phyloP scores from a whole-genome alignment of 2,329 filamentous ascomycete genomes.

The Aspergillus ochraceus region DNA sequence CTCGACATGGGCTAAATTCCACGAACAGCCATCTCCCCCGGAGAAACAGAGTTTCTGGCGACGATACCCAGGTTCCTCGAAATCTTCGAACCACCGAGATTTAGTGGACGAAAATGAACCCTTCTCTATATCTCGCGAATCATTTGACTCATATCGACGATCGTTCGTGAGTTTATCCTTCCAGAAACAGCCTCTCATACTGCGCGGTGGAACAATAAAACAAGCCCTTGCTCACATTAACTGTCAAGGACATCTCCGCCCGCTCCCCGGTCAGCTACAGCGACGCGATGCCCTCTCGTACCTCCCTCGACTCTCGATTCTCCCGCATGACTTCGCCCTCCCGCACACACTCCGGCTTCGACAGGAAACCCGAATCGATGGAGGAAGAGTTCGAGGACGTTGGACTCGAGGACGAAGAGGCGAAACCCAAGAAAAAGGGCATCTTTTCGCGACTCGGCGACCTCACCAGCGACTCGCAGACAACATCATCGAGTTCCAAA shows the following conservation, averaged over 20 bases:
- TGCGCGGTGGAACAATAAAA: not conserved
- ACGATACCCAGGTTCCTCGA: slow-evolving; percentile 49
- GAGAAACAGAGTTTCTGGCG: slow-evolving; percentile 82
- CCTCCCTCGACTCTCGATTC: slow-evolving; percentile 76
- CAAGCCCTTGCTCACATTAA: slow-evolving; percentile 12
- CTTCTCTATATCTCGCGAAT: slow-evolving; percentile 93
- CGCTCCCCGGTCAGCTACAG: slow-evolving; percentile 69
- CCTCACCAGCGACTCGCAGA: slow-evolving; percentile 37
- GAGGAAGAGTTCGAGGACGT: slow-evolving; percentile 88
- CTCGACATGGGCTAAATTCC: slow-evolving; percentile 5
- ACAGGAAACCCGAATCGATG: slow-evolving; percentile 57
- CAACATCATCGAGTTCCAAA: slow-evolving; percentile 33
- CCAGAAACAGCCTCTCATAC: not conserved
- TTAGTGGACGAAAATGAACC: slow-evolving; percentile 81
- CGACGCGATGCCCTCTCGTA: slow-evolving; percentile 64
- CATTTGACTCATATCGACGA: slow-evolving; percentile 92
- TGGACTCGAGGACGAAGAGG: slow-evolving; percentile 72
- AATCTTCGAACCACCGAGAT: slow-evolving; percentile 59
- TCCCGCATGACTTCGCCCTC: slow-evolving; percentile 64
- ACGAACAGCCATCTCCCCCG: slow-evolving; percentile 73
- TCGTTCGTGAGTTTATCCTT: slow-evolving; percentile 72
- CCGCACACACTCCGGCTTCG: slow-evolving; percentile 57
- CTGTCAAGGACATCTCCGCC: slow-evolving; percentile 78
- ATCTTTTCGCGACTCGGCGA: slow-evolving; percentile 77
- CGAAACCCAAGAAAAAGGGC: slow-evolving; percentile 72